phyloP scores from a whole-genome alignment of 2,329 filamentous ascomycete species.

The Aspergillus floridensis region DNA sequence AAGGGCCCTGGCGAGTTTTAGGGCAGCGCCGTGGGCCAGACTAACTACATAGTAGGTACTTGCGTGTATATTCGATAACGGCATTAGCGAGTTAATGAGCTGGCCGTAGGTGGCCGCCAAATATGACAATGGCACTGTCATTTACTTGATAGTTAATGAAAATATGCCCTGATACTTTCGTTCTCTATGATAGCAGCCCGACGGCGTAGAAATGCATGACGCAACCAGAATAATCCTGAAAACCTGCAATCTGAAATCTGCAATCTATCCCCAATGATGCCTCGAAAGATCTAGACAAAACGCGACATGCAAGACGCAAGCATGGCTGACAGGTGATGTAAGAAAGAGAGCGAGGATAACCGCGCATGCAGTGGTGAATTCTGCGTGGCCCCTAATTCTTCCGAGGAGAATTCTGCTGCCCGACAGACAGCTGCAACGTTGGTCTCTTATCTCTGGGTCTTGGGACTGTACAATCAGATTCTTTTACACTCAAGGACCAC shows the following conservation, averaged over 20 bases:
- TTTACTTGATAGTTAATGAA: too few relatives aligned
- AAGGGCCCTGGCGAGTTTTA: slow-evolving; percentile 32
- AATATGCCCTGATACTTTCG: too few relatives aligned
- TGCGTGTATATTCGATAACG: too few relatives aligned
- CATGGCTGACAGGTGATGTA: not conserved
- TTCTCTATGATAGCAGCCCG: not conserved
- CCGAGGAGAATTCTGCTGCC: not conserved
- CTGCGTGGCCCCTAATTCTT: not conserved
- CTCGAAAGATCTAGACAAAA: not conserved
- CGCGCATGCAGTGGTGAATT: not conserved
- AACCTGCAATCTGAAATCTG: not conserved
- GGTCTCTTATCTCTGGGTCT: not conserved
- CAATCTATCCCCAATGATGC: not conserved
- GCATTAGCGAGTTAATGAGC: too few relatives aligned
- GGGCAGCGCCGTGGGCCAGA: not conserved
- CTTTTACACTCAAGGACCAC: not conserved
- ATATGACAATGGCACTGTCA: too few relatives aligned
- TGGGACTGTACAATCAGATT: not conserved
- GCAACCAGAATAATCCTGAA: not conserved
- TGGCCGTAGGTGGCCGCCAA: too few relatives aligned
- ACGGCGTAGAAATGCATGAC: not conserved
- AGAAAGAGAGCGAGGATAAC: not conserved
- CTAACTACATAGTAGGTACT: too few relatives aligned
- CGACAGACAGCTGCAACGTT: not conserved
- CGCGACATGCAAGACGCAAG: not conserved